Conservation (phyloP, 139 green algal species). For the Chlorella vulgaris region DNA sequence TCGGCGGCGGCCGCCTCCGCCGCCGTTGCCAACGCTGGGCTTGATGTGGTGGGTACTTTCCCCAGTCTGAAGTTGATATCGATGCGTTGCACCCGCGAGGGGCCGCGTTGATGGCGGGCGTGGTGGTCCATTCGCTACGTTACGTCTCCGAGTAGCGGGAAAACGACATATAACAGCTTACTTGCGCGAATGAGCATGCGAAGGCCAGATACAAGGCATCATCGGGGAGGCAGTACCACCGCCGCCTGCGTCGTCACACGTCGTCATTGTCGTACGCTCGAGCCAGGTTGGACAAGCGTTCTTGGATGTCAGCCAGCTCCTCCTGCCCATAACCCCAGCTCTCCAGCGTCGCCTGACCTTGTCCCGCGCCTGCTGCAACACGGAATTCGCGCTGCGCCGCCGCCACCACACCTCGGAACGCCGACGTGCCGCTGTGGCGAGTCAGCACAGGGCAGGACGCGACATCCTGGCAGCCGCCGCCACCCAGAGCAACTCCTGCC, state of each 20-base stretch:
- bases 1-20: too few relatives aligned
- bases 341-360: conserved; percentile 28
- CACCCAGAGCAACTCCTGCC: too few relatives aligned
- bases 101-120: too few relatives aligned
- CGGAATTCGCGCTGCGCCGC: background rate
- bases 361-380: background rate
- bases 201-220: too few relatives aligned
- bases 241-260: background rate
- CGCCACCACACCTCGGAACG: conserved; percentile 26
- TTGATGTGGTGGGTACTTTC: too few relatives aligned
- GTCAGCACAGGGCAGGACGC: conserved; percentile 24
- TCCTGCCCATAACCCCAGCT: conserved; percentile 22
- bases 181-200: too few relatives aligned
- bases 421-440: conserved; percentile 8
- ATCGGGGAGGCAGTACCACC: background rate
- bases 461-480: conserved; percentile 11
- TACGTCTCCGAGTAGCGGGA: too few relatives aligned
- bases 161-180: too few relatives aligned
- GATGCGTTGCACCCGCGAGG: too few relatives aligned
- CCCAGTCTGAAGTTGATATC: too few relatives aligned
- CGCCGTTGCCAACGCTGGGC: too few relatives aligned
- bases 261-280: conserved; percentile 32
- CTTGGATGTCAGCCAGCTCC: conserved; percentile 9
- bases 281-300: conserved; percentile 12
- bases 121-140: too few relatives aligned